Evolutionary conservation across 805 yeast species (phyloP).

Genomic region (Candida succiphila): DNA sequence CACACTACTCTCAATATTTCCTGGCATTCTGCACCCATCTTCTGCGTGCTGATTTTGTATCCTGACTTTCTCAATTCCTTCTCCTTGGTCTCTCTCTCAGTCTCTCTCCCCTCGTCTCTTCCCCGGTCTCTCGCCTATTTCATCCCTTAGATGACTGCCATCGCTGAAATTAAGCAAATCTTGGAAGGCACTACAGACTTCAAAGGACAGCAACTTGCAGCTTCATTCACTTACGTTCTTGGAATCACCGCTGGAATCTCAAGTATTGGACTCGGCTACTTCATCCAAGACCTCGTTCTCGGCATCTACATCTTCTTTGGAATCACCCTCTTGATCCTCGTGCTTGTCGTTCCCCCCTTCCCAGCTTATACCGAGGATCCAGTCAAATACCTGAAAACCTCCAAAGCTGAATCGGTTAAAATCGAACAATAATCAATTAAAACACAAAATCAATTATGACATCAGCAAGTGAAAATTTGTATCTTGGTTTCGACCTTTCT

Average conservation of each 20-base stretch:
- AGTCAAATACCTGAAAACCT: conserved; percentile 31
- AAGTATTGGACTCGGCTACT: conserved; percentile 38
- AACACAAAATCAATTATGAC: too few species aligned
- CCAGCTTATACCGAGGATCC: conserved; percentile 41
- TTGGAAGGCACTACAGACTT: conserved; percentile 33
- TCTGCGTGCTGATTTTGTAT: too few species aligned
- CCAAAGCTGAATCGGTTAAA: neutral
- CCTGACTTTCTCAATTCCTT: too few species aligned
- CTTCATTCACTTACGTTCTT: conserved; percentile 16
- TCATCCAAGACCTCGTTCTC: conserved; percentile 31
- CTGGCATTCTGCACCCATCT: too few species aligned
- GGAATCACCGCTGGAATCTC: conserved; percentile 24
- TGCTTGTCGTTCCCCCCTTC: conserved; percentile 49
- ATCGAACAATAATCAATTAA: neutral
- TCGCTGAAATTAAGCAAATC: too few species aligned
- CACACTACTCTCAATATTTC: too few species aligned
- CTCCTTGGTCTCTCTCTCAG: too few species aligned
- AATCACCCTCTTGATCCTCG: conserved; percentile 21
- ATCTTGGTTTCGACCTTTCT: conserved; percentile 75
- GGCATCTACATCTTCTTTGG: conserved; percentile 30
- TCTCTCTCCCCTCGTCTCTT: too few species aligned
- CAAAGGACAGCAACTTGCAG: conserved; percentile 40
- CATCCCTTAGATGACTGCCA: too few species aligned
- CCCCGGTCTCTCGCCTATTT: too few species aligned
- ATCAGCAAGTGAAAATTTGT: conserved; percentile 18